Conservation (phyloP, 345 rosid genomes). For the Populus tremula region DNA sequence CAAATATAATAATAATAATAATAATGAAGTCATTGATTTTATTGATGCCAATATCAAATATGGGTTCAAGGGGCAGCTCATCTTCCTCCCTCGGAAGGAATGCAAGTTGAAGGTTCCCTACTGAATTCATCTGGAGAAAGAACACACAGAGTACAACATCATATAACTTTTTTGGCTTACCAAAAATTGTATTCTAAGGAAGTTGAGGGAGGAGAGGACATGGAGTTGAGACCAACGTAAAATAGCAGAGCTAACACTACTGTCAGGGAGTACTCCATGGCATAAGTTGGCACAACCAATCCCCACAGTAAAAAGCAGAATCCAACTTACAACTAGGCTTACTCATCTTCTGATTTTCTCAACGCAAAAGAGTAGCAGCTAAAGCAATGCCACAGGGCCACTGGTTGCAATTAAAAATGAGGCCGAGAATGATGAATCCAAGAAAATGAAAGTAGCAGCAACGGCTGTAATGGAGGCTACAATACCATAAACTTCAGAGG, state of each 20-base stretch:
- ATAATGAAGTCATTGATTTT: constrained; percentile 23
- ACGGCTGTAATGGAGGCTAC: constrained; percentile 83
- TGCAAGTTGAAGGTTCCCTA: constrained; percentile 49
- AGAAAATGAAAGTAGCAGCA: constrained; percentile 45
- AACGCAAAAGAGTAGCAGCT: no score
- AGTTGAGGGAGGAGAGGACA: constrained; percentile 62
- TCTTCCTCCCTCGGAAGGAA: background rate
- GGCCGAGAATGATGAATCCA: background rate
- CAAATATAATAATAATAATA: no score
- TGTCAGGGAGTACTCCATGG: constrained; percentile 37
- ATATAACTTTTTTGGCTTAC: constrained; percentile 26
- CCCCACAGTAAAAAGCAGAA: constrained; percentile 51
- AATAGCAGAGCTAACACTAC: constrained; percentile 46
- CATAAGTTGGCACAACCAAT: constrained; percentile 65
- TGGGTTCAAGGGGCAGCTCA: constrained; percentile 31
- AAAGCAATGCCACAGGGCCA: background rate
- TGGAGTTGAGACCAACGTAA: constrained; percentile 79
- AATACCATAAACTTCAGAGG: constrained; percentile 82
- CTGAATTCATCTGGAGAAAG: constrained; percentile 66
- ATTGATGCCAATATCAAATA: constrained; percentile 61
- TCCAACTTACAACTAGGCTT: background rate
- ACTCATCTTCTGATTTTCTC: background rate
- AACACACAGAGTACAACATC: background rate
- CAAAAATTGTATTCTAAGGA: constrained; percentile 59
- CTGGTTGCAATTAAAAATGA: background rate